Percentiles rank a stretch among this genome's conserved stretches.
These are phyloP conservation scores for Trypethelium eluteriae DNA, from an alignment of 495 filamentous ascomycete genomes.

Conservation along the genomic window DNA sequence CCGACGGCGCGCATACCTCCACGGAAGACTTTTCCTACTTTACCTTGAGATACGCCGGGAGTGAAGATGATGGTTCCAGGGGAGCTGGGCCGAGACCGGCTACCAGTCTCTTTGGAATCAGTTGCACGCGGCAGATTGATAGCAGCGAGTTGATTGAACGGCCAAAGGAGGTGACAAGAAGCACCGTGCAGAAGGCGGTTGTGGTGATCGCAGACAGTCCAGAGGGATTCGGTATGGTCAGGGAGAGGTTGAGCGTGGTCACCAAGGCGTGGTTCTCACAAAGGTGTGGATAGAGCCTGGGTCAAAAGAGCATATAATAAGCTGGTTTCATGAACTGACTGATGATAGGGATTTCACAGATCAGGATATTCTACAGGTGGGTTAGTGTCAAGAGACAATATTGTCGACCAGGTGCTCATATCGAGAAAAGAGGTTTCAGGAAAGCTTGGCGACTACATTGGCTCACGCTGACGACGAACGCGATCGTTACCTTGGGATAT, in stretches of 20 bases:
- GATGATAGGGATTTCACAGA: constrained; percentile 59
- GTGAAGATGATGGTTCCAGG: not conserved
- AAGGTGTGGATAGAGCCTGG: constrained; percentile 47
- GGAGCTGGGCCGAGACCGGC: constrained; percentile 39
- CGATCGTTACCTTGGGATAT: constrained; percentile 85
- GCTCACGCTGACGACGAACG: constrained; percentile 57
- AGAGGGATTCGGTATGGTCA: constrained; percentile 43
- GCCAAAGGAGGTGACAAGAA: constrained; percentile 83
- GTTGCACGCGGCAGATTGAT: constrained; percentile 87
- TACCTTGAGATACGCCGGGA: constrained; percentile 55
- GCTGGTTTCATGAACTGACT: constrained; percentile 8
- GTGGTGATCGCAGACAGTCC: constrained; percentile 91
- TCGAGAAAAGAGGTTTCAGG: constrained; percentile 67
- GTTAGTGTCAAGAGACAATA: constrained; percentile 21
- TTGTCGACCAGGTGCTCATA: not conserved
- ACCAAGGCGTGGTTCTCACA: constrained; percentile 96
- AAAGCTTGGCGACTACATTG: constrained; percentile 65
- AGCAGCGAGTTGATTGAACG: constrained; percentile 65
- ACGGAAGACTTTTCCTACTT: constrained; percentile 98
- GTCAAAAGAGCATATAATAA: constrained; percentile 2
- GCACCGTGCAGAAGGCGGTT: constrained; percentile 97
- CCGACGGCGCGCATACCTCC: constrained; percentile 84
- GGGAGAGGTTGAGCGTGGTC: constrained; percentile 79
- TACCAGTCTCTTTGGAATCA: constrained; percentile 90
- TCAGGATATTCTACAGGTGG: constrained; percentile 61